A percentile compares a stretch with the other conserved stretches of the same genome.
Conservation (phyloP, 1,284 basidiomycete genomes). For the Leucoagaricus sp. region DNA sequence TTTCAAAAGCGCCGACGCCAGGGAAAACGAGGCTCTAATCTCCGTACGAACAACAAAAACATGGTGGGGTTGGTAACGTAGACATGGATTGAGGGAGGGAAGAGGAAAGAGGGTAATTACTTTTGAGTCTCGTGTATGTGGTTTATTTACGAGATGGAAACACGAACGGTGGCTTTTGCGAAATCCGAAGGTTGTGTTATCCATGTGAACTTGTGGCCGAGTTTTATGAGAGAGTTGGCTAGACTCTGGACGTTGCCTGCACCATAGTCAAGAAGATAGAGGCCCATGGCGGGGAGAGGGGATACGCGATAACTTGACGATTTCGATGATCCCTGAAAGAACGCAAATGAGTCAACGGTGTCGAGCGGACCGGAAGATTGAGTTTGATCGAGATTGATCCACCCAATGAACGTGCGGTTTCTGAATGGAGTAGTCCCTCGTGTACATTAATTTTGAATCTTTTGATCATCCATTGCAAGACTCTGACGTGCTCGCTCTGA, state of each 20-base stretch:
- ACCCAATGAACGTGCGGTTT: constrained; percentile 5
- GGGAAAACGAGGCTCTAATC: constrained; percentile 92
- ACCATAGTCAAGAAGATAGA: constrained; percentile 94
- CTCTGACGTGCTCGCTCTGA: background rate
- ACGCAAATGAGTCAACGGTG: constrained; percentile 22
- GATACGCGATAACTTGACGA: constrained; percentile 9
- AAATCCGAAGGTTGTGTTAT: constrained; percentile 87
- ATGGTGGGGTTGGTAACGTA: background rate
- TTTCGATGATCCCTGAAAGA: background rate
- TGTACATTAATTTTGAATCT: constrained; percentile 1
- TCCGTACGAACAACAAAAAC: background rate
- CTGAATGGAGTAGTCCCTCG: background rate
- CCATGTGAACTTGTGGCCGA: constrained; percentile 93
- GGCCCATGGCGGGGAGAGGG: constrained; percentile 46
- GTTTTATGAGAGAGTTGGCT: constrained; percentile 88
- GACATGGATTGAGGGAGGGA: background rate
- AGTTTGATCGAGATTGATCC: constrained; percentile 16
- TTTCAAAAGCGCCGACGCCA: constrained; percentile 95
- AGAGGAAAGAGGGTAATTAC: constrained; percentile 4
- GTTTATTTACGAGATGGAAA: constrained; percentile 9
- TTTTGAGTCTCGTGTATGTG: background rate
- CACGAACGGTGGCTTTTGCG: constrained; percentile 84
- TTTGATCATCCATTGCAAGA: background rate
- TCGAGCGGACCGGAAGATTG: constrained; percentile 21
- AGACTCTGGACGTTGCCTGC: constrained; percentile 94